Conservation (phyloP, 1,139 yeast species). For the Barnettozyma hawaiiensis region DNA sequence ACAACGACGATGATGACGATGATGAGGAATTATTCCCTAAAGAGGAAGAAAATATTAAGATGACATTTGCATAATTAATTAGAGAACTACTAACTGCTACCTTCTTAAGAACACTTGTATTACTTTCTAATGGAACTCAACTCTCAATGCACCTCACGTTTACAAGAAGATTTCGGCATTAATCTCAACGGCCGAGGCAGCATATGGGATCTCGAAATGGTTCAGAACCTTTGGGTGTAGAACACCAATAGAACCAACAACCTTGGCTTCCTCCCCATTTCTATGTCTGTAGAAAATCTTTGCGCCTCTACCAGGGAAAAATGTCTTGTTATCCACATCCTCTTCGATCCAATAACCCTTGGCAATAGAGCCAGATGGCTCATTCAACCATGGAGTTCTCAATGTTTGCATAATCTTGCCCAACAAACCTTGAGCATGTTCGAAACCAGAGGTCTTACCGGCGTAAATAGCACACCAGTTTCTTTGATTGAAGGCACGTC, state of each 20-base stretch:
- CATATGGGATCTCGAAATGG: slow-evolving; percentile 86
- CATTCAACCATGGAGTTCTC: slow-evolving; percentile 78
- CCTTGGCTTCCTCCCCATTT: slow-evolving; percentile 49
- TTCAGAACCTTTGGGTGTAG: slow-evolving; percentile 92
- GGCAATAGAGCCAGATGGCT: slow-evolving; percentile 39
- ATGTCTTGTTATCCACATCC: slow-evolving; percentile 62
- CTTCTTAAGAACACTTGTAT: too few relatives aligned
- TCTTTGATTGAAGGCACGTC: slow-evolving; percentile 89
- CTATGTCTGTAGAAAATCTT: slow-evolving; percentile 65
- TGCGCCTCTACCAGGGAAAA: slow-evolving; percentile 98
- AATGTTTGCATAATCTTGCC: slow-evolving; percentile 96
- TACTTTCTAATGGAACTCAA: background rate
- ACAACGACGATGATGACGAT: slow-evolving; percentile 20
- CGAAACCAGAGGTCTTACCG: slow-evolving; percentile 94
- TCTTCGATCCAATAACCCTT: slow-evolving; percentile 88
- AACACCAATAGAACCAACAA: slow-evolving; percentile 85
- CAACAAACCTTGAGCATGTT: slow-evolving; percentile 85
- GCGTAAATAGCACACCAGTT: slow-evolving; percentile 93
- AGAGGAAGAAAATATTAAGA: slow-evolving; percentile 28
- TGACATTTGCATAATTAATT: slow-evolving; percentile 26
- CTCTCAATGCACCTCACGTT: slow-evolving; percentile 10
- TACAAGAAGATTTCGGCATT: slow-evolving; percentile 80
- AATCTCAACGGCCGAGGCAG: slow-evolving; percentile 85
- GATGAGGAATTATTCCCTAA: slow-evolving; percentile 19
- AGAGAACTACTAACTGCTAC: too few relatives aligned